These are phyloP conservation scores for Bryoerythrophyllum caledonicum DNA, from an alignment of 225 moss, liverwort and hornwort genomes.

Conservation along the genomic window DNA sequence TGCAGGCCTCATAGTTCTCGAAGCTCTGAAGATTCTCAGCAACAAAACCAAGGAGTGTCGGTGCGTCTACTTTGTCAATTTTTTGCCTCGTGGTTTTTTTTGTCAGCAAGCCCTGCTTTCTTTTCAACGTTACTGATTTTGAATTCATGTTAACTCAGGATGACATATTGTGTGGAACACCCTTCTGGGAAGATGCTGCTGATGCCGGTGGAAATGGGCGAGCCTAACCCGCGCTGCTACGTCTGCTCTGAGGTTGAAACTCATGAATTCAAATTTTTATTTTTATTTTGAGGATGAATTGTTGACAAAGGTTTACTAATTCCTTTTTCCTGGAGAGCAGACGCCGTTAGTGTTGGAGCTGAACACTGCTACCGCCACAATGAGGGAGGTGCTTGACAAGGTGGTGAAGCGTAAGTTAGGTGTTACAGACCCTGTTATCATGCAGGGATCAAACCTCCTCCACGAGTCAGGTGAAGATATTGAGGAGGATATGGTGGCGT, in stretches of 20 bases:
- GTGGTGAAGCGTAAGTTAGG: slow-evolving; percentile 78
- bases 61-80: slow-evolving; percentile 40
- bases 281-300: slow-evolving; percentile 14
- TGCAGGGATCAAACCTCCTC: slow-evolving; percentile 75
- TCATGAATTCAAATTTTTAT: slow-evolving; percentile 12
- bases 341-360: slow-evolving; percentile 88
- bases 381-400: slow-evolving; percentile 87
- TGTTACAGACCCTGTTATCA: slow-evolving; percentile 83
- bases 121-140: background rate
- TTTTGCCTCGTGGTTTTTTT: background rate
- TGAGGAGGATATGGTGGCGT: slow-evolving; percentile 80
- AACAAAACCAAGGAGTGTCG: slow-evolving; percentile 71
- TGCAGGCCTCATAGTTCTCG: slow-evolving; percentile 94
- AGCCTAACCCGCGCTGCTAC: slow-evolving; percentile 81
- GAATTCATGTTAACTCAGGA: slow-evolving; percentile 49
- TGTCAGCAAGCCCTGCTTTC: background rate
- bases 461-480: slow-evolving; percentile 95
- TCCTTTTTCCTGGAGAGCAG: slow-evolving; percentile 39
- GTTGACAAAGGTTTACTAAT: slow-evolving; percentile 25
- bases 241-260: slow-evolving; percentile 89
- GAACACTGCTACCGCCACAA: slow-evolving; percentile 70
- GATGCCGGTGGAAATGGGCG: slow-evolving; percentile 85
- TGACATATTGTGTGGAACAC: slow-evolving; percentile 98
- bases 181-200: slow-evolving; percentile 78
- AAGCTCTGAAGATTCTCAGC: slow-evolving; percentile 82